These are phyloP conservation scores for Aaosphaeria arxii DNA, from an alignment of 2,329 filamentous ascomycete genomes.

Conservation along the genomic window DNA sequence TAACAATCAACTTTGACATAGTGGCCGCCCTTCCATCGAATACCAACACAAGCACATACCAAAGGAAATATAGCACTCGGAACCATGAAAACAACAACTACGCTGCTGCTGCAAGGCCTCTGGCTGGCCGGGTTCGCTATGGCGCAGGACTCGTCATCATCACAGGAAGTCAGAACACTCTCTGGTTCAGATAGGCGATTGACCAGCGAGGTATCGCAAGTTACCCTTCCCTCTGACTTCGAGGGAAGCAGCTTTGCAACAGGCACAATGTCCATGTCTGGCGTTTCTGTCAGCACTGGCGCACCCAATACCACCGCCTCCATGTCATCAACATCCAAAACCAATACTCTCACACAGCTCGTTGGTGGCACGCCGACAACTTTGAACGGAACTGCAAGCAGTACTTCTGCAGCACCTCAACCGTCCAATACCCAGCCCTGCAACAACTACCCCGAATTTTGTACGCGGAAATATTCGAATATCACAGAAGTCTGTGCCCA, in stretches of 20 bases:
- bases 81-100: too few species aligned
- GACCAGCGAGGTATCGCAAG: constrained; percentile 13
- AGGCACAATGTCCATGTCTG: constrained; percentile 8
- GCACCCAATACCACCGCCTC: constrained; percentile 21
- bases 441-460: constrained; percentile 41
- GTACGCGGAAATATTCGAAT: constrained; percentile 38
- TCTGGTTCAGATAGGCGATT: constrained; percentile 11
- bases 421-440: constrained; percentile 42
- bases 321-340: constrained; percentile 8
- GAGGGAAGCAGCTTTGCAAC: constrained; percentile 24
- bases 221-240: constrained; percentile 25
- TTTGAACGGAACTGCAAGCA: constrained; percentile 20
- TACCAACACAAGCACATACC: too few species aligned
- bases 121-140: constrained; percentile 20
- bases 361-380: constrained; percentile 13
- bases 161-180: constrained; percentile 22
- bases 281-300: constrained; percentile 9
- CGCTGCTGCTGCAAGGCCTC: background rate
- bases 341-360: constrained; percentile 23
- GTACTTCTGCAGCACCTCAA: constrained; percentile 20
- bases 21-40: too few species aligned
- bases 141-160: constrained; percentile 23
- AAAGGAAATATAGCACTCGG: too few species aligned
- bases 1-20: too few species aligned
- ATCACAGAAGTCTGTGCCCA: constrained; percentile 42